Base-by-base conservation (phyloP, 257 asterid species). In the Linderniella brevidens region DNA sequence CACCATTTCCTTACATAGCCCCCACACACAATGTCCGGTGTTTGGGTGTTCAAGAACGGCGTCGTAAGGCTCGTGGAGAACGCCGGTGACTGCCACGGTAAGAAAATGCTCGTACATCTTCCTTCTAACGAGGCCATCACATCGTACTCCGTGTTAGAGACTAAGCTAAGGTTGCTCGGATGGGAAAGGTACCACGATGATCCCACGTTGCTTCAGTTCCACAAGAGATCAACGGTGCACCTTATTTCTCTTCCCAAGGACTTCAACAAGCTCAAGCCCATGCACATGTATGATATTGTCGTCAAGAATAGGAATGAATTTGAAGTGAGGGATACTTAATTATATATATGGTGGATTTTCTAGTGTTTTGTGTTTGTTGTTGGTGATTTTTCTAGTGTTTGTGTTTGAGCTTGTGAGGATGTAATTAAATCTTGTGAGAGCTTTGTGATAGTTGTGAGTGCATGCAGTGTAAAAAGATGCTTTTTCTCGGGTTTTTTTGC, bases 121-220 rank as follows among this genome's bases (percentile, higher is more conserved):
- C 54, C 77, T 0, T 63, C 66, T 11, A 57, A 61, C 4, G 86
- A 78, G 37, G 57, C 60, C 20, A 63, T 81, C n/a, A 64, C 90
- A 0, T 78, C 90, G 9, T 81, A 81, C 29, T 55, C 60, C 0
- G 58, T 63, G 56, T 71, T 81, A n/a, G 86, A 71, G 61, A 68
- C 68, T 7, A 74, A 57, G 42, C 50, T 81, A 53, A 50, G 53
- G 19, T 60, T 68, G 0, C 68, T 81, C 1, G 90, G 90, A 0
- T 81, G 93, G 93, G 82, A 81, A 58, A 72, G 90, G 64, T 81
- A 81, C 70, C 68, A 81, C 43, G 93, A 70, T 15, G 82, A 77
- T 8, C 76, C 80, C 5, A 76, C 72, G 0, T 73, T 81, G 10
- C 60, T 77, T 59, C 93, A 81, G 70, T 81, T 64, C 61, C 90